Base-by-base conservation (phyloP, 768 basidiomycete species). In the Gloeophyllum trabeum region DNA sequence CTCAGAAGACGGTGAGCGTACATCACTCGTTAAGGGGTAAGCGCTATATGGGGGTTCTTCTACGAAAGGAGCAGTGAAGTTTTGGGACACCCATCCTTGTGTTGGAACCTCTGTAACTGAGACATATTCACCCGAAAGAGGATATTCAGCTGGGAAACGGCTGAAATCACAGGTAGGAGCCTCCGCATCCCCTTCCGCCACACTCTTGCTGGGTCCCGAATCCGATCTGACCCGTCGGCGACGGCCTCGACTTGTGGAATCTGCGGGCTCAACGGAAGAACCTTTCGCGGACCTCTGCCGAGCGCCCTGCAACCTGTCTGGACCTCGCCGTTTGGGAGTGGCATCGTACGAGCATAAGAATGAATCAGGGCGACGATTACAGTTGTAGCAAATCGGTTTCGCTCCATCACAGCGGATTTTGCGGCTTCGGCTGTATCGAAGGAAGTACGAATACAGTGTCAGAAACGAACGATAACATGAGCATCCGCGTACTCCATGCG, bases 331-430 rank as follows among this genome's bases (percentile, higher is more conserved):
- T 52, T 82, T 87, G 18, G 86, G 86, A 4, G 73, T 59, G 12
- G 71, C 43, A 49, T 89, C 86, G 50, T 88, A 89, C 40, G 62
- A 55, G 54, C 86, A 89, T 36, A 71, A 67, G 35, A 21, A 19
- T 10, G 10, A 10, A 21, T 59, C 66, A 10, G 63, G 45, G 28
- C 81, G 71, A 48, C 73, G 74, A 30, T 62, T 59, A 52, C 85
- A 89, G 52, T 86, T 86, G 52, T 81, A 74, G 53, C 86, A 89
- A 6, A 67, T 52, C 6, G 86, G 86, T 48, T 79, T 85, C 6
- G 79, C 78, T 41, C 86, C 86, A 55, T 88, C 85, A 56, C 86
- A 89, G 4, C 85, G 77, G 48, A 83, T 85, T 54, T 89, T 89
- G 20, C 84, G 73, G 13, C 68, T 72, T 20, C 86, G 84, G 54